Evolutionary conservation across 2,329 filamentous ascomycete genomes (phyloP), one percentile per base, ranked within the genome.

Genomic region (Fusarium equiseti): DNA sequence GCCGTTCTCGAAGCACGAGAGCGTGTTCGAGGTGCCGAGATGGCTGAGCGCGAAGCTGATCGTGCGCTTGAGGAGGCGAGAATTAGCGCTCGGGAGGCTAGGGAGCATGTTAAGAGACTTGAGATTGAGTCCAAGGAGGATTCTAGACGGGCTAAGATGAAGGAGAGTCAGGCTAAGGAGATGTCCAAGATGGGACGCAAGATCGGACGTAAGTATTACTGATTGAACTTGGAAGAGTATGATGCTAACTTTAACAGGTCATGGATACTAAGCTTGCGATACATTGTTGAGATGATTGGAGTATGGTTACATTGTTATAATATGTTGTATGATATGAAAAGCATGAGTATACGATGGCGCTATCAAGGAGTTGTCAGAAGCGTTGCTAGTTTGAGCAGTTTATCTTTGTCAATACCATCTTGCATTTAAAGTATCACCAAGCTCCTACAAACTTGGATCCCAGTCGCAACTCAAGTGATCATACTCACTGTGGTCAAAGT

Each of bases 151-250:
- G 90, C 90, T 3, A 90, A 89, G 84, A 87, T 92, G 54, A 92
- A 92, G 86, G 86, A 90, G 79, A 83, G 85, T 55, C 88, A 92
- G 75, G 90, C 90, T 2, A 85, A 83, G 72, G 87, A 88, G 74
- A 85, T 92, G 31, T 89, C 87, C 8, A 92, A 91, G 87, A 84
- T 89, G 55, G 90, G 88, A n/a, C 89, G 90, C 79, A 85, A 87
- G n/a, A 86, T 92, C 63, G 90, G 90, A 59, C 87, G 90, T 91
- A 83, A 82, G 87, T 89, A 9, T 42, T 22, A 1, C 2, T 7
- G 3, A 11, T 1, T 12, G 3, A 13, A 12, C 0, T 32, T 16
- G 1, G 9, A 9, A 24, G 16, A 38, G 31, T 18, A 11, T 12
- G 35, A 59, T 10, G n/a, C 56, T 71, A 38, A 72, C 35, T 4